Conservation (phyloP, 306 rosid species). For the Malus domestica region ASM211411v1 NC_041799.1:5411501-5412000, state of each 20-base stretch:
- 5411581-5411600: too few species aligned
- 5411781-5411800: background rate
- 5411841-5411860: background rate
- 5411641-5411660: background rate
- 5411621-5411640: background rate
- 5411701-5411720: background rate
- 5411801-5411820: background rate
- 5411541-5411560: background rate
- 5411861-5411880: background rate
- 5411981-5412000: too few species aligned
- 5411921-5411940: background rate
- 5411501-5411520: background rate
- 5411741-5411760: background rate
- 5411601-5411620: too few species aligned
- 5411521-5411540: background rate
- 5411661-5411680: background rate
- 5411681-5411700: background rate
- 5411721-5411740: background rate
- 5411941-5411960: constrained; percentile 13
- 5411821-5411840: background rate
- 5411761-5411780: background rate
- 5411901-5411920: background rate
- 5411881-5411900: background rate
- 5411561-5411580: background rate
- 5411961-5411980: constrained; percentile 9